Evolutionary conservation across 495 filamentous ascomycete genomes (phyloP), one percentile per base, ranked within the genome.

Genomic region (Apiosordaria backusii): DNA sequence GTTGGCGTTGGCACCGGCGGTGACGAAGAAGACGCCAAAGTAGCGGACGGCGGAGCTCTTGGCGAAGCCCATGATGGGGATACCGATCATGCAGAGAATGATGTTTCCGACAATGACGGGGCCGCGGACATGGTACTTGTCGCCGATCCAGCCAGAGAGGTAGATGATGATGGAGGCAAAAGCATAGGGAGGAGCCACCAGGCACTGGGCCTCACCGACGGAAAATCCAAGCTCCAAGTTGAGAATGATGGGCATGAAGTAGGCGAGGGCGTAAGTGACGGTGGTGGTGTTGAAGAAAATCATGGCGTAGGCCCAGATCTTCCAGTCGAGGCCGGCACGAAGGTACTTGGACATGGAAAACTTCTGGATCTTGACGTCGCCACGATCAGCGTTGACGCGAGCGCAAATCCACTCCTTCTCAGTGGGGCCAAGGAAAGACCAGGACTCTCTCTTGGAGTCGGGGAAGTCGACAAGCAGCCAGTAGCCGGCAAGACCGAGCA

Each of bases 221-320:
- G 67, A 74, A 78, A 87, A 91, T 29, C 82, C 82, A 82, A 91
- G 84, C 61, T 82, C 83, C 2, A 72, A 69, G 4, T 71, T 66
- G 16, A 90, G 83, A 72, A 90, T 89, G 69, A 88, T 82, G 25
- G 88, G 88, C 18, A 90, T 75, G 78, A 89, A 90, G 77, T 88
- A 89, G 50, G 86, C 85, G 50, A 89, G 85, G 15, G 87, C 83
- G 70, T 89, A 89, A 23, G 84, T 80, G 65, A 84, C 79, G 19
- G 86, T 88, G 6, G 86, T 87, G 22, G 80, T 78, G 72, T 78
- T 83, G 75, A 85, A 84, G 77, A 86, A 87, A 65, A 87, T 81
- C 73, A 85, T 69, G 22, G 80, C 85, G 67, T 86, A 89, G 1
- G 73, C 82, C 86, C 87, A 90, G 60, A 89, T 83, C 75, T 90